Evolutionary conservation across 2,329 filamentous ascomycete species (phyloP).

Genomic region (Hypomyces perniciosus): DNA sequence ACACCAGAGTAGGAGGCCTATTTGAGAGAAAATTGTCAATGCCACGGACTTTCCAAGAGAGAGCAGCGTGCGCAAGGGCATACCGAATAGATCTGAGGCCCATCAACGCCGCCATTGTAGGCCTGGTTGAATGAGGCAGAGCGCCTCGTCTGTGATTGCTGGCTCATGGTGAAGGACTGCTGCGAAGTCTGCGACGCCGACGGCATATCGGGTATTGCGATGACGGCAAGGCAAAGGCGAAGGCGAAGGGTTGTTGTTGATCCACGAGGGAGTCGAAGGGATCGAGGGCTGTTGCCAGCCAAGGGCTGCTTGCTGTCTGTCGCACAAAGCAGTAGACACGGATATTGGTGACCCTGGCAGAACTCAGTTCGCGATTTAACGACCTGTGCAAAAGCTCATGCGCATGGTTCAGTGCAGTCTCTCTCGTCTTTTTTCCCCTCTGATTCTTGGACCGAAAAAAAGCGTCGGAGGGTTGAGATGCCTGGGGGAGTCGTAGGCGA

Average conservation of each 20-base stretch:
- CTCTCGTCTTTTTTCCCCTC: neutral
- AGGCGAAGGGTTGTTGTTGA: neutral
- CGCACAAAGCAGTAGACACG: constrained; percentile 5
- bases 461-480: neutral
- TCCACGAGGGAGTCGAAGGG: neutral
- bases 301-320: neutral
- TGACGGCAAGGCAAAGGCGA: neutral
- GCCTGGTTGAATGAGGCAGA: constrained; percentile 32
- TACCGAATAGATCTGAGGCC: constrained; percentile 59
- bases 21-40: constrained; percentile 13
- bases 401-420: neutral
- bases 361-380: neutral
- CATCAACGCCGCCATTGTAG: constrained; percentile 32
- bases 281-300: neutral
- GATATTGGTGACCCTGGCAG: constrained; percentile 1
- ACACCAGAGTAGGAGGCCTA: constrained; percentile 90
- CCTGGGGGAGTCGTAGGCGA: constrained; percentile 2
- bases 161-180: constrained; percentile 52
- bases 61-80: constrained; percentile 17
- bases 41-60: neutral
- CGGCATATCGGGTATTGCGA: constrained; percentile 25
- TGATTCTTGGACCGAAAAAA: neutral
- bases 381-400: neutral
- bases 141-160: constrained; percentile 41
- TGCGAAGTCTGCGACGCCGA: constrained; percentile 49